Base-by-base conservation (phyloP, 176 grass and related monocot genomes). In the Oryza rufipogon region DNA sequence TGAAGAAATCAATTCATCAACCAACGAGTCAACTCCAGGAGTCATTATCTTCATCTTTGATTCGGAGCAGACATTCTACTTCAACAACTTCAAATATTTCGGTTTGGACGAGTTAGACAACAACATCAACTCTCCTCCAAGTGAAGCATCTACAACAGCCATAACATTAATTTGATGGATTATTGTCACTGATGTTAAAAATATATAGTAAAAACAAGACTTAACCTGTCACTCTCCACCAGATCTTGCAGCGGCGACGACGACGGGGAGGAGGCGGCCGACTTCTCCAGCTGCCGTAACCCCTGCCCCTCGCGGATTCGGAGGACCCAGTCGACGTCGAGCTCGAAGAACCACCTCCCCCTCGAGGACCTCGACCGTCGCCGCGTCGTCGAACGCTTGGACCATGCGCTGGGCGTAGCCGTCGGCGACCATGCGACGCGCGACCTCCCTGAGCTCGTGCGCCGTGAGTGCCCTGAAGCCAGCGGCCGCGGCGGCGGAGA, bases 261-360 rank as follows among this genome's bases (percentile, higher is more conserved):
- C 5, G 11, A 66, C 5, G 3, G 20, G 0, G 11, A 66, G 17
- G 45, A 46, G 45, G 2, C 10, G 10, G 10, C 12, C 11, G 46
- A 4, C 46, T 13, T 12, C 46, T 49, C 51, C 51, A 60, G 25
- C 25, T 28, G 22, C 71, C 9, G n/a, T 26, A 26, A 52, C 14
- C 25, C 45, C 1, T 73, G 42, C 44, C 12, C 10, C n/a, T 49
- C 71, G 23, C n/a, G 22, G 23, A 73, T 73, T 10, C 12, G 42
- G 71, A 73, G 42, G 49, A 73, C 23, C 44, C 71, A 73, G 11
- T 49, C 71, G 44, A 74, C 72, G 45, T 74, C 72, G 14, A 74
- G 25, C 72, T 74, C 46, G 3, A 32, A 32, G 45, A 51, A 74
- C 71, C 45, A 74, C 2, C 23, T 30, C 46, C 30, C 70, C 39